Base-by-base conservation (phyloP, 257 asterid species). In the Cruciata laevipes region DNA sequence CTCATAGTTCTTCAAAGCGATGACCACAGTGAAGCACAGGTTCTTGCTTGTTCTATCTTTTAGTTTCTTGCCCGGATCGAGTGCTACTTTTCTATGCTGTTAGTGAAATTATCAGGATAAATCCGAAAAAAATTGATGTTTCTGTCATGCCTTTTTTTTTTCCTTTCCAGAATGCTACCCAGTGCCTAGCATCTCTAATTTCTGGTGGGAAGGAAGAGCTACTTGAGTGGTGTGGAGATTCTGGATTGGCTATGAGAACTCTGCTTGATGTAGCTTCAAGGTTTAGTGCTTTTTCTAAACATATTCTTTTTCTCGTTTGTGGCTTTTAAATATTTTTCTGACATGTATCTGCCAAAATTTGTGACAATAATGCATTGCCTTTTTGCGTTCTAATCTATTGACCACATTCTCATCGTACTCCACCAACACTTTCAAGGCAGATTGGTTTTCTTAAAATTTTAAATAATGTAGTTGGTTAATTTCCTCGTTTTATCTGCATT, bases 1-100 rank as follows among this genome's bases (percentile, higher is more conserved):
- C 83, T 83, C 67, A 80, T 88, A 77, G 81, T 90, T 77, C 97
- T 90, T 68, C 95, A 79, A 72, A 90, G 92, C 79, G 82, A 82
- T 42, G 99, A 93, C 78, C 95, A 90, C 69, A 79, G 97, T 52
- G 97, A 90, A 78, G 82, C 90, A 90, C 99, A 93, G 99, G 99
- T 90, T 68, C 55, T 66, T 72, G 69, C 71, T 61, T 65, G 57
- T 53, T 37, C 51, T 9, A 58, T 65, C 70, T 70, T 31, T 49
- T 35, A 40, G 49, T 35, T 52, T 65, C 60, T 65, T 40, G 38
- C 42, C 30, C 17, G 9, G 14, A 7, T 40, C 14, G 35, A 20
- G 33, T 63, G 31, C 47, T 60, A 42, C 55, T 75, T 65, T 51
- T 61, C 24, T 61, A 67, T 68, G 42, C 47, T n/a, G 57, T 70